Evolutionary conservation across 73 alveolate genomes (phyloP), one percentile per base, ranked within the genome.

Genomic region (Breviolum minutum): DNA sequence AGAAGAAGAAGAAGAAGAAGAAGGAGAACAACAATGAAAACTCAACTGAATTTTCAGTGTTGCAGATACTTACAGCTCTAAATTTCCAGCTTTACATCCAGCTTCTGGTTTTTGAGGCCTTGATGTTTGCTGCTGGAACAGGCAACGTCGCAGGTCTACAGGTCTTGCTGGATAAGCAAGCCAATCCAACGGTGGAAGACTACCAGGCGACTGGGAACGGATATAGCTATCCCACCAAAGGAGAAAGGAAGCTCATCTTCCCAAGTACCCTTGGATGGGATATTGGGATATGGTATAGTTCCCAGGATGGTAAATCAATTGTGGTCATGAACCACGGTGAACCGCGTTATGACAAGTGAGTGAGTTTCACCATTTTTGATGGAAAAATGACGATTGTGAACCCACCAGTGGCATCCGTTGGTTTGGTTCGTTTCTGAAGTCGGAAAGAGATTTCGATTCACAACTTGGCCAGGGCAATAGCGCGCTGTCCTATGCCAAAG

Each of bases 401-500:
- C 20, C 24, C 30, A 29, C 32, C 60, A 40, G 87, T 17, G n/a
- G 32, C 27, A 27, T 20, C 26, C 7, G 26, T 60, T 77, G 13
- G 63, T 17, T 20, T 19, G 26, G 87, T 77, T 17, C 13, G 87
- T 7, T 26, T 20, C 26, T 29, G 87, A 20, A 27, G 27, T 77
- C 5, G 32, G 40, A 19, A 13, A 60, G 73, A 20, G 91, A 40
- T 3, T 2, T 9, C 8, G 0, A 7, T 10, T 22, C 71, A 26
- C 64, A 48, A 17, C 24, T 12, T 5, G 12, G 24, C n/a, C 87
- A 92, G 98, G 98, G 98, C 63, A 92, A 92, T 80, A 92, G 98
- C 81, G 98, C 98, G 48, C 90, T 92, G 64, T 74, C 98, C 68
- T 92, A 92, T 27, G 98, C 98, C 48, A 80, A 92, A 17, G 98